These are phyloP conservation scores for Kluyveromyces sp. DNA, from an alignment of 1,139 yeast species.

Conservation along the genomic window DNA sequence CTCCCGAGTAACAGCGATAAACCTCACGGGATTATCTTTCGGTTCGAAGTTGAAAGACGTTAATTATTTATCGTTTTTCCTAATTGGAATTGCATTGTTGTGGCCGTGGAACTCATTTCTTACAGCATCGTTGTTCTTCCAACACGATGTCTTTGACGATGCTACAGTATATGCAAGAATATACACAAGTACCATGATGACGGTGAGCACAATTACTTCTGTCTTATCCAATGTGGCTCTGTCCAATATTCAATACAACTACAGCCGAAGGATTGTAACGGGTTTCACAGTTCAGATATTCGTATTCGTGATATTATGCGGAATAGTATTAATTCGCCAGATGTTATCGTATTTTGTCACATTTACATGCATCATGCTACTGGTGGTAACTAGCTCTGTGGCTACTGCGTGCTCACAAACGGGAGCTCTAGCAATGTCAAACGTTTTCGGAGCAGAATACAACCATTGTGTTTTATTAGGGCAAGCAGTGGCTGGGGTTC, in stretches of 20 bases:
- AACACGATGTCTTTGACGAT: conserved; percentile 48
- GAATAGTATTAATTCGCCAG: conserved; percentile 30
- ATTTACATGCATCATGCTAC: conserved; percentile 50
- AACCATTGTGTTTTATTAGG: conserved; percentile 93
- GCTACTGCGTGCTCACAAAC: conserved; percentile 78
- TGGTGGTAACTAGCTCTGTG: conserved; percentile 53
- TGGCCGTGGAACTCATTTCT: conserved; percentile 98
- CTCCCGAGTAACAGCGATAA: neutral
- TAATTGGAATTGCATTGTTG: conserved; percentile 68
- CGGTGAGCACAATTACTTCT: conserved; percentile 70
- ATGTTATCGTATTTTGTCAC: conserved; percentile 38
- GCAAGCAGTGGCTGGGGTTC: conserved; percentile 87
- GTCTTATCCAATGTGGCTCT: conserved; percentile 53
- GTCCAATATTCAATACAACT: conserved; percentile 68
- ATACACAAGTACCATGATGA: conserved; percentile 84
- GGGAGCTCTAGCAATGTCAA: conserved; percentile 83
- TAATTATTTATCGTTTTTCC: conserved; percentile 54
- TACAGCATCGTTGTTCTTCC: conserved; percentile 79
- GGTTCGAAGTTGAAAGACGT: conserved; percentile 26
- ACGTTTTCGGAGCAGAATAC: conserved; percentile 63
- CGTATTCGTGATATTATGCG: conserved; percentile 43
- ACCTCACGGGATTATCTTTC: conserved; percentile 10
- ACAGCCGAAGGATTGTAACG: conserved; percentile 47
- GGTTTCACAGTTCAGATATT: conserved; percentile 54
- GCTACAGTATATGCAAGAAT: conserved; percentile 48